Percentiles rank a stretch among this genome's conserved stretches.
Evolutionary conservation across 352 stramenopile species (phyloP).

Genomic region (Globisporangium sylvaticum): DNA sequence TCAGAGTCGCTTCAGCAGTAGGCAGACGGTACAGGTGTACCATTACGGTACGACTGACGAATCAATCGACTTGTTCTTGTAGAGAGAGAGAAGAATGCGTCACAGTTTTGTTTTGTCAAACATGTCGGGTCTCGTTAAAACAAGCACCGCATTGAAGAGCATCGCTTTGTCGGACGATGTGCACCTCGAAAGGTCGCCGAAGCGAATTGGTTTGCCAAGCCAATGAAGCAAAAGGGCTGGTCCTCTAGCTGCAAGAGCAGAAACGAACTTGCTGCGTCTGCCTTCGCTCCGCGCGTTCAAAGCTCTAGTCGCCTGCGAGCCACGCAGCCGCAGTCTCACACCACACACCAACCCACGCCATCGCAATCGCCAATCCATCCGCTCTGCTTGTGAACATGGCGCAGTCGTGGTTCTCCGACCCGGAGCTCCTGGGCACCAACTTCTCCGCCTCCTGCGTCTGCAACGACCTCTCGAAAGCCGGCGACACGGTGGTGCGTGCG

Average conservation of each 20-base stretch:
- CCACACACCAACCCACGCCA: not conserved
- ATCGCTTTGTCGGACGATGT: not conserved
- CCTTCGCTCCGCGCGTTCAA: no score
- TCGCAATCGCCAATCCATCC: not conserved
- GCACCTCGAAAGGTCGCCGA: not conserved
- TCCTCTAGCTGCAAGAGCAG: not conserved
- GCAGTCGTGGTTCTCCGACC: constrained; percentile 43
- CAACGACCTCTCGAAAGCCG: constrained; percentile 50
- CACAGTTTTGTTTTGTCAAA: no score
- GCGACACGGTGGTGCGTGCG: constrained; percentile 34
- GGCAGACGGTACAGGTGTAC: not conserved
- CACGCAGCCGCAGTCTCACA: not conserved
- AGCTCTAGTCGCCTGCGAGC: not conserved
- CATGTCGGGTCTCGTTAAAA: no score
- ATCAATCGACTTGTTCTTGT: not conserved
- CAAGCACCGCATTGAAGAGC: not conserved
- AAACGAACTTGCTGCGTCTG: not conserved
- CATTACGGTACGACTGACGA: no score
- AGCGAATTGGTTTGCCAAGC: not conserved
- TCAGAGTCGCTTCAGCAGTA: not conserved
- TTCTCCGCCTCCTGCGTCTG: constrained; percentile 48
- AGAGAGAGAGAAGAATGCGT: no score
- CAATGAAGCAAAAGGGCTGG: not conserved
- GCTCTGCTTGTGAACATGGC: constrained; percentile 19
- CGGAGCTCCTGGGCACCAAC: constrained; percentile 38